phyloP scores from a whole-genome alignment of 2,329 filamentous ascomycete genomes.

The Penicillium sp. region DNA sequence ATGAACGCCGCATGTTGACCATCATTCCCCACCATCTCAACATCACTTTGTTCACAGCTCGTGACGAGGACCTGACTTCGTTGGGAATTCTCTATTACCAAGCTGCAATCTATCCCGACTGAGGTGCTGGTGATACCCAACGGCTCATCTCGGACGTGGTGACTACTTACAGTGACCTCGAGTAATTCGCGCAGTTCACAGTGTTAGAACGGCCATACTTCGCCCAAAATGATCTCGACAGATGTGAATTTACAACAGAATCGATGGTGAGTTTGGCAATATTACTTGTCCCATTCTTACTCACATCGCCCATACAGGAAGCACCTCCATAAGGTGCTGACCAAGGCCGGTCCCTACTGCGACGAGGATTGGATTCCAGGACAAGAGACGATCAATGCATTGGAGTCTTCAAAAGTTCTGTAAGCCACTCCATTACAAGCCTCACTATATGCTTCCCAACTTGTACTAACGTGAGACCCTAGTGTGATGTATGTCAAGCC shows the following conservation, averaged over 20 bases:
- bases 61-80: background rate
- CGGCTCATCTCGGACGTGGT: background rate
- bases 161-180: background rate
- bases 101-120: background rate
- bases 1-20: slow-evolving; percentile 14
- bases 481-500: slow-evolving; percentile 50
- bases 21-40: slow-evolving; percentile 9
- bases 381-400: slow-evolving; percentile 49
- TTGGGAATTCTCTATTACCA: background rate
- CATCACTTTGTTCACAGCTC: background rate
- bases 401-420: slow-evolving; percentile 71
- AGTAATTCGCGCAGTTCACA: background rate
- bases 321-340: slow-evolving; percentile 76
- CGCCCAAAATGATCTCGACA: slow-evolving; percentile 1
- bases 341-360: slow-evolving; percentile 72
- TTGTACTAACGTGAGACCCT: slow-evolving; percentile 18
- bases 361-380: slow-evolving; percentile 57
- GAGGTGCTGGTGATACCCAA: background rate
- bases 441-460: background rate
- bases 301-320: slow-evolving; percentile 53
- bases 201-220: background rate
- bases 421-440: slow-evolving; percentile 40
- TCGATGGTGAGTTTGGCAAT: slow-evolving; percentile 14
- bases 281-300: background rate
- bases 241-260: slow-evolving; percentile 4